Base-by-base conservation (phyloP, 83 land plant species). In the Picea mariana region DNA sequence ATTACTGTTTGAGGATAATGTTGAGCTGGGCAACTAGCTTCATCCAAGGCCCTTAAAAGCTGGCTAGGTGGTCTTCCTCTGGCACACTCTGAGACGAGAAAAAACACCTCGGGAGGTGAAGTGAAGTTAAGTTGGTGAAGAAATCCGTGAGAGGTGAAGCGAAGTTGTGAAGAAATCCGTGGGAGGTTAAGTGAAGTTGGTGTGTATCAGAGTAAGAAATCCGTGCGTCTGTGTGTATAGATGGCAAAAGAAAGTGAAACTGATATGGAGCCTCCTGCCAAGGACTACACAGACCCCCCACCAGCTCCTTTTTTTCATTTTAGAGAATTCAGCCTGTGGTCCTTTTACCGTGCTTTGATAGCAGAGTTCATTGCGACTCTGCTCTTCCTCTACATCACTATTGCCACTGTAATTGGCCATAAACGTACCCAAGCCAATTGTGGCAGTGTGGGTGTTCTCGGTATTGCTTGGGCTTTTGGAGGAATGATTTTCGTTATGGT, bases 401-500 rank as follows among this genome's bases (percentile, higher is more conserved):
- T 90, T 55, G 86, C 86, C 52, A 90, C 90, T 61, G 92, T 90
- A 31, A 88, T 90, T 82, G 92, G 92, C 38, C 73, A 80, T 66
- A 61, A 62, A 40, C 49, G 68, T 27, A 81, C 66, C 64, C 11
- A 80, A 38, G 79, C 80, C 60, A 73, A 78, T n/a, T 90, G 92
- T 79, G 76, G 65, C 21, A 85, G 90, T 71, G 92, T 90, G 59
- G 92, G 92, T 18, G 9, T 86, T 63, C 86, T 87, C 62, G 90
- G 90, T 62, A 86, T 90, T 75, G 90, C 92, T 38, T 90, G 92
- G 92, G 84, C 92, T 31, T 90, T 90, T 60, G 92, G 91, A 9
- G 91, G 91, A 47, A 89, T 89, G 91, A 89, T 89, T 65, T 89
- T 89, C 81, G 84, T 89, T 73, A 82, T 90, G 62, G 90, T 90